Conservation (phyloP, 129 eudicot species). For the Scalesia atractyloides region DNA sequence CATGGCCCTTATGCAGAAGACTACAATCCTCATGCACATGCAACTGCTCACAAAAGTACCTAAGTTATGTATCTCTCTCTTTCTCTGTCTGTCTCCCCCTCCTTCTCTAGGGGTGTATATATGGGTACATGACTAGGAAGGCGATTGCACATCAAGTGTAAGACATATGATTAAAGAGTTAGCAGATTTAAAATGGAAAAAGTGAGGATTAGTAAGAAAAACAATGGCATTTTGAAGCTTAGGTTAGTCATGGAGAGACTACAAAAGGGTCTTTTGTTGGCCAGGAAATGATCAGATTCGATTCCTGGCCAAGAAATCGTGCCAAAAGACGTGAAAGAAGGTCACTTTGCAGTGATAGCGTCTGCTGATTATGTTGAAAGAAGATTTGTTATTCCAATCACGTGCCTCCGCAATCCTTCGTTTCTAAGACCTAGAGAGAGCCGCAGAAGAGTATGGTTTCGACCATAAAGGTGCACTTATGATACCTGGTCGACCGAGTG, state of each 20-base stretch:
- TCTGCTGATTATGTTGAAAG: slow-evolving; percentile 26
- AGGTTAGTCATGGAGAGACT: slow-evolving; percentile 28
- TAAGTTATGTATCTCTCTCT: neutral
- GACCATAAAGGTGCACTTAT: slow-evolving; percentile 37
- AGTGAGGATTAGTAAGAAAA: slow-evolving; percentile 25
- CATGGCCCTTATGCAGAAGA: slow-evolving; percentile 12
- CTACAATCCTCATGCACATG: slow-evolving; percentile 36
- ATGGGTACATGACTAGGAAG: neutral
- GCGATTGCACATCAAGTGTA: slow-evolving; percentile 16
- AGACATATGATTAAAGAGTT: slow-evolving; percentile 2
- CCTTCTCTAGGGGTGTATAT: slow-evolving; percentile 19
- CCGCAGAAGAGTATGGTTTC: slow-evolving; percentile 46
- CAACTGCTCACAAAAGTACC: slow-evolving; percentile 6
- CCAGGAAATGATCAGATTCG: slow-evolving; percentile 9
- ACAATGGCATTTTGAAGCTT: slow-evolving; percentile 35
- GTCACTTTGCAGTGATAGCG: slow-evolving; percentile 51
- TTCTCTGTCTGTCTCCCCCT: neutral
- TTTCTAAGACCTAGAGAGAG: slow-evolving; percentile 39
- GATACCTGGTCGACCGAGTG: slow-evolving; percentile 38
- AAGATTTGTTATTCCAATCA: slow-evolving; percentile 31
- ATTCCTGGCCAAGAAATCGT: slow-evolving; percentile 19
- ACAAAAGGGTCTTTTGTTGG: slow-evolving; percentile 38
- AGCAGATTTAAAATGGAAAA: slow-evolving; percentile 24
- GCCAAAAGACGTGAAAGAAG: slow-evolving; percentile 48
- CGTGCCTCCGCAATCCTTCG: slow-evolving; percentile 25